Percentiles rank a stretch among this genome's conserved stretches.
phyloP scores from a whole-genome alignment of 2,329 filamentous ascomycete genomes.

The Diaporthe ampelina region DNA sequence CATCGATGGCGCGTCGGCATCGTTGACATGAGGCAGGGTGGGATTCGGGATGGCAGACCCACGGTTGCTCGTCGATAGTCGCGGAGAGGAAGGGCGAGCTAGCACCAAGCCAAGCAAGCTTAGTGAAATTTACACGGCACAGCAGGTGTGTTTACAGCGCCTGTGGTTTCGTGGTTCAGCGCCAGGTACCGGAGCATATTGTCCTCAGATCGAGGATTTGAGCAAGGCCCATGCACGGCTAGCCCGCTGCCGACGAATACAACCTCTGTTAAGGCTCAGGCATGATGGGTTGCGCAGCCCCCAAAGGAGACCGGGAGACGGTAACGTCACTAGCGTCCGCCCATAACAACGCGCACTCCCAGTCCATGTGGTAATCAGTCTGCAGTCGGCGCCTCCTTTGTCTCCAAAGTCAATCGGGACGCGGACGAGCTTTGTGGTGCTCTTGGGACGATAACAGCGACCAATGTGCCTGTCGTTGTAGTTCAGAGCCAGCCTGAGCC shows the following conservation, averaged over 20 bases:
- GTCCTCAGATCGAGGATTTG: constrained; percentile 16
- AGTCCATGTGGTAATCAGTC: not conserved
- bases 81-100: not conserved
- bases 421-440: not conserved
- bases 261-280: constrained; percentile 21
- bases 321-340: constrained; percentile 32
- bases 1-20: not conserved
- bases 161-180: not conserved
- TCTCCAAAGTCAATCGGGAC: constrained; percentile 24
- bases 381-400: constrained; percentile 8
- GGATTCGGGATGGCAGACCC: constrained; percentile 25
- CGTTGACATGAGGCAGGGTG: constrained; percentile 16
- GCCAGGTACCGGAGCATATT: constrained; percentile 35
- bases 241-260: constrained; percentile 19
- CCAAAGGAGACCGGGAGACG: constrained; percentile 5
- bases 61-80: not conserved
- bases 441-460: not conserved
- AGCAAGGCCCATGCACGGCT: constrained; percentile 22
- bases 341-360: not conserved
- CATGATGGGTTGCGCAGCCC: constrained; percentile 18
- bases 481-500: not conserved
- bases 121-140: not conserved
- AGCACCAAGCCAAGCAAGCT: no score
- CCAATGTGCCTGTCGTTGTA: not conserved
- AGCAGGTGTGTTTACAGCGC: no score